Evolutionary conservation across 2,329 filamentous ascomycete genomes (phyloP).

Genomic region (Thelonectria discophora): DNA sequence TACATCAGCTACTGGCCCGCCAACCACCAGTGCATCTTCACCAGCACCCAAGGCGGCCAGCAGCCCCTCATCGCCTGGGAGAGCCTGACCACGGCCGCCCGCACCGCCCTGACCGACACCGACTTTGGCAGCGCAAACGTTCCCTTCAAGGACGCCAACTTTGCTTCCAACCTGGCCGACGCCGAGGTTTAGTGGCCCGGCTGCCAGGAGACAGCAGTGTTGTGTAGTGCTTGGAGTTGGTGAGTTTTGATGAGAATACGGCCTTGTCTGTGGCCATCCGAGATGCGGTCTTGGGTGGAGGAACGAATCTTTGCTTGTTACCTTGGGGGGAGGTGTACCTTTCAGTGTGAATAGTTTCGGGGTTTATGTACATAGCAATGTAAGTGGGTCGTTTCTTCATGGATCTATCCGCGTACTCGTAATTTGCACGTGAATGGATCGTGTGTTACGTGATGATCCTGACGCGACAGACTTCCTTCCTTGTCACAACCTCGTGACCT

Average conservation of each 20-base stretch:
- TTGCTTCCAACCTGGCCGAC: constrained; percentile 36
- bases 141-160: constrained; percentile 50
- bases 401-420: too few relatives aligned
- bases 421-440: too few relatives aligned
- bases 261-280: too few relatives aligned
- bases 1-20: constrained; percentile 45
- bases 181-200: constrained; percentile 28
- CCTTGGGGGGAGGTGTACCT: too few relatives aligned
- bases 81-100: constrained; percentile 47
- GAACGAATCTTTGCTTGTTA: too few relatives aligned
- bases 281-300: too few relatives aligned
- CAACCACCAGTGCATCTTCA: constrained; percentile 52
- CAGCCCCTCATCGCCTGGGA: constrained; percentile 59
- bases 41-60: constrained; percentile 47
- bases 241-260: neutral
- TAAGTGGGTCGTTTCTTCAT: too few relatives aligned
- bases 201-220: neutral
- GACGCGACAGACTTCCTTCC: too few relatives aligned
- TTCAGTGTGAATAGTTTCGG: too few relatives aligned
- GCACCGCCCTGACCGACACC: constrained; percentile 49
- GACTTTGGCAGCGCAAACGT: constrained; percentile 56
- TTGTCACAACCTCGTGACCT: too few relatives aligned
- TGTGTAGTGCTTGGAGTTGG: neutral
- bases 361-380: too few relatives aligned
- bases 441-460: too few relatives aligned